Conservation (phyloP, 345 rosid genomes). For the Syzygium jambos region DNA sequence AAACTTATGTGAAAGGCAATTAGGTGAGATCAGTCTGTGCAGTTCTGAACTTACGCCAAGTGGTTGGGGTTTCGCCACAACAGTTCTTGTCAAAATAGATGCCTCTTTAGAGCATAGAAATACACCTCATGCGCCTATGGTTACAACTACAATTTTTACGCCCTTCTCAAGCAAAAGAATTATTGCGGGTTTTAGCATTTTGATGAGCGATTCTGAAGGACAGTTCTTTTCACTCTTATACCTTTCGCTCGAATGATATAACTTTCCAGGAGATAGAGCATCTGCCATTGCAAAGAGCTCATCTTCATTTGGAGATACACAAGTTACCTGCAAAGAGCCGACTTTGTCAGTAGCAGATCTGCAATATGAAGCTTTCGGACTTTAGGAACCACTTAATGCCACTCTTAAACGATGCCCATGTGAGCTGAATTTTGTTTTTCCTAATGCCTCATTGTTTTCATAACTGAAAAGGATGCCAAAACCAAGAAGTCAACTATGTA, state of each 20-base stretch:
- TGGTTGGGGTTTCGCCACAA: conserved; percentile 5
- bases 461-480: neutral
- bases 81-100: conserved; percentile 12
- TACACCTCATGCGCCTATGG: conserved; percentile 69
- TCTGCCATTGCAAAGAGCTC: conserved; percentile 87
- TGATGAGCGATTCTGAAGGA: conserved; percentile 26
- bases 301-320: conserved; percentile 80
- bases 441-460: neutral
- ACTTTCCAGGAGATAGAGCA: conserved; percentile 32
- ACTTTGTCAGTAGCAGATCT: neutral
- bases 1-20: conserved; percentile 29
- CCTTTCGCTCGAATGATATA: conserved; percentile 15
- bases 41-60: conserved; percentile 12
- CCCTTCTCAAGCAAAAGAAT: conserved; percentile 63
- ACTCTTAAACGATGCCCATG: neutral
- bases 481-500: neutral
- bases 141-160: conserved; percentile 49
- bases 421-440: neutral
- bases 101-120: conserved; percentile 50
- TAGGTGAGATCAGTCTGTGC: conserved; percentile 23
- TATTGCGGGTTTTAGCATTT: conserved; percentile 51
- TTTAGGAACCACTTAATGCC: neutral
- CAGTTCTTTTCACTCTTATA: neutral
- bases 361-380: neutral
- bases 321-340: conserved; percentile 33